Conservation (phyloP, 495 filamentous ascomycete species). For the Cetradonia linearis region DNA sequence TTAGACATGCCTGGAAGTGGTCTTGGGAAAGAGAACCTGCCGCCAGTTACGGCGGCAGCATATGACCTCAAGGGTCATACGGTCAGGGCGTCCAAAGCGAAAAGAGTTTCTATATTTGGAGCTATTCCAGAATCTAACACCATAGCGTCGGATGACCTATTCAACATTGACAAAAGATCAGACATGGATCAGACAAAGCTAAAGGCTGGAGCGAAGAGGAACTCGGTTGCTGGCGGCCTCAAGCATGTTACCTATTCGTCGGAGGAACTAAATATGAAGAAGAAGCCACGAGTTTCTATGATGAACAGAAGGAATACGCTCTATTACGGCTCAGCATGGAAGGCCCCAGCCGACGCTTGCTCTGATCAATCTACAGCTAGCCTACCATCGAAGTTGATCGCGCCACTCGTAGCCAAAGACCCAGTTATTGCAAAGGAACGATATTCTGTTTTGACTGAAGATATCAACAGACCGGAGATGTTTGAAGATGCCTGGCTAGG, state of each 20-base stretch:
- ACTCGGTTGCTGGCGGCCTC: neutral
- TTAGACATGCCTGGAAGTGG: slow-evolving; percentile 35
- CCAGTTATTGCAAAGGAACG: slow-evolving; percentile 24
- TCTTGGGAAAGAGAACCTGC: slow-evolving; percentile 37
- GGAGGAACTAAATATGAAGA: neutral
- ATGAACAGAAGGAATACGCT: slow-evolving; percentile 3
- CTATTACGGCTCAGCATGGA: slow-evolving; percentile 6
- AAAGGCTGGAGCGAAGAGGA: neutral
- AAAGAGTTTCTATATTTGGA: neutral
- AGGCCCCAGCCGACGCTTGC: neutral
- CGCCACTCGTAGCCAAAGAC: slow-evolving; percentile 9
- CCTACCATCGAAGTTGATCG: slow-evolving; percentile 13
- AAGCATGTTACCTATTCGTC: neutral
- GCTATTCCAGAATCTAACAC: neutral
- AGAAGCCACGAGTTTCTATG: neutral
- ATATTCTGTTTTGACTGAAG: slow-evolving; percentile 46
- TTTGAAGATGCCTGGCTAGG: slow-evolving; percentile 59
- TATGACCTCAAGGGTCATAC: neutral
- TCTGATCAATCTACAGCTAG: neutral
- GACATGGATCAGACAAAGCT: neutral
- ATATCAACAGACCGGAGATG: slow-evolving; percentile 45
- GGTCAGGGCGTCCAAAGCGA: neutral
- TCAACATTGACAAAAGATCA: neutral
- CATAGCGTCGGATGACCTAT: neutral
- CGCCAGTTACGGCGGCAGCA: neutral